Evolutionary conservation across 495 filamentous ascomycete genomes (phyloP), one percentile per base, ranked within the genome.

Genomic region (Viridothelium virens): DNA sequence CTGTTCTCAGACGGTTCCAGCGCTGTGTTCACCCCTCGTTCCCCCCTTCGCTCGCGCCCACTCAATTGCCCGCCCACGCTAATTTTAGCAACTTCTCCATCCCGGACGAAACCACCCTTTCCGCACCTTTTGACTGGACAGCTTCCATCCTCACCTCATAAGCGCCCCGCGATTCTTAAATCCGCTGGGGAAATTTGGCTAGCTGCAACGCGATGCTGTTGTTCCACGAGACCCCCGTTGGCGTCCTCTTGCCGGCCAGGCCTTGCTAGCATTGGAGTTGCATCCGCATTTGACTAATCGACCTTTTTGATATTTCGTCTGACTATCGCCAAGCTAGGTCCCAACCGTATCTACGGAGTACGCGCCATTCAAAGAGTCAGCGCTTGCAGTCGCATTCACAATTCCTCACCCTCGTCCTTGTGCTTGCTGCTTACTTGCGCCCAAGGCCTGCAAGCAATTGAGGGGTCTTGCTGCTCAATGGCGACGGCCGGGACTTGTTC

Each of bases 161-260:
- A 36, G 53, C 53, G 53, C 53, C 53, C 16, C 31, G 31, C 31
- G 53, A 36, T 18, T 59, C 31, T 59, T 36, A 59, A 59, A 36
- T 5, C 5, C 41, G 11, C 25, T 7, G 10, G 53, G 53, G 53
- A 9, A 3, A 31, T 18, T 11, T 7, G 53, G 53, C 53, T 59
- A 59, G 53, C 53, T 59, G 53, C 53, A 36, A 59, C 36, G 53
- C 53, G 14, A 59, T 59, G 53, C 53, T 36, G 31, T 59, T 59
- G 53, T 59, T 33, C 53, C 53, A 59, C 36, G 53, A 33, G 6
- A 44, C 14, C 41, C 41, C 41, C 41, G 41, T 25, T 25, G 25
- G 25, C 25, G 25, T 44, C 41, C 14, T 44, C 41, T 44, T 7
- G 53, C 53, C 18, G 53, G 7, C 18, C 5, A 18, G 53, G 25